phyloP scores from a whole-genome alignment of 2,329 filamentous ascomycete genomes.

The Colletotrichum caudatum region DNA sequence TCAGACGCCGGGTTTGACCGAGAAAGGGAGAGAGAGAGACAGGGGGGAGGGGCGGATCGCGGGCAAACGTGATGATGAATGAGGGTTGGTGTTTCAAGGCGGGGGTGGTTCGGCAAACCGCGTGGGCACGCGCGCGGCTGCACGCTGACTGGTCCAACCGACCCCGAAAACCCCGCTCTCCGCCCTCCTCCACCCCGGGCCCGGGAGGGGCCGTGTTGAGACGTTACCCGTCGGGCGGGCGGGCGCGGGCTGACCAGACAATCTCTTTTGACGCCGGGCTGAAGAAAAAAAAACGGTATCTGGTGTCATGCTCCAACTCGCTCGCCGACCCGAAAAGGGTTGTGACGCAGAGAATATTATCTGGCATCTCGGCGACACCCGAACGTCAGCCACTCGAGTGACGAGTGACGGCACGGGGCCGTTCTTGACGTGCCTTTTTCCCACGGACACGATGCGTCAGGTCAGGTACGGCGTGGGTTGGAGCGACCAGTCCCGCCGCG shows the following conservation, averaged over 20 bases:
- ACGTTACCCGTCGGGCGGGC: background rate
- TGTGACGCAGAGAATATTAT: background rate
- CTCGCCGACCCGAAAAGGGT: accelerated
- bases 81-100: slow-evolving; percentile 2
- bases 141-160: slow-evolving; percentile 19
- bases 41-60: background rate
- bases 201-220: slow-evolving; percentile 14
- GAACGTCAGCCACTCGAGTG: background rate
- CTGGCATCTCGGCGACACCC: background rate
- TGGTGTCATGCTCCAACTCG: background rate
- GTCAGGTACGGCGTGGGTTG: background rate
- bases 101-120: slow-evolving; percentile 4
- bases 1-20: background rate
- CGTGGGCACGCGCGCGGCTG: background rate
- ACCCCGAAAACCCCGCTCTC: slow-evolving; percentile 7
- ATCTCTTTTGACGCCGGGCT: background rate
- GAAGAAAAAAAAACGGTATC: background rate
- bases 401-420: no score
- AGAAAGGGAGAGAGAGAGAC: background rate
- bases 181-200: background rate
- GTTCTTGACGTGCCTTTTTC: background rate
- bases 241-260: background rate
- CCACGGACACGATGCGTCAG: background rate
- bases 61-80: background rate
- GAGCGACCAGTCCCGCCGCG: background rate